A percentile compares a stretch with the other conserved stretches of the same genome.
These are phyloP conservation scores for Aspergillus sp. DNA, from an alignment of 2,329 filamentous ascomycete genomes.

Conservation along the genomic window DNA sequence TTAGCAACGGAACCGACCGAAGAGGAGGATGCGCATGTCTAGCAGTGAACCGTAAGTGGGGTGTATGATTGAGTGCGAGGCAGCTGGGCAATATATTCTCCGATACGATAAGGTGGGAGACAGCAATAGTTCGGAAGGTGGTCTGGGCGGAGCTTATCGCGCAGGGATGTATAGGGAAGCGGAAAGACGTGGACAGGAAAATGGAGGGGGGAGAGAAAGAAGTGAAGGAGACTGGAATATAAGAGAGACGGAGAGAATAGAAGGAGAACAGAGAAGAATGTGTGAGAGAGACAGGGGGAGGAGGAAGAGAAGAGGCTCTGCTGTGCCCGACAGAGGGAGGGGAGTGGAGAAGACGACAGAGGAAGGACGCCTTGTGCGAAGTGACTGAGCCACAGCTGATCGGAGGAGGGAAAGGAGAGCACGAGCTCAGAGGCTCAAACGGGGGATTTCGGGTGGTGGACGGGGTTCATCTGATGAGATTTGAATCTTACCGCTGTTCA, in stretches of 20 bases:
- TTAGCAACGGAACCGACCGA: no score
- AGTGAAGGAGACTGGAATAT: background rate
- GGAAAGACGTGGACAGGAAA: background rate
- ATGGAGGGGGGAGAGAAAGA: background rate
- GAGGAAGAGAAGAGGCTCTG: conserved; percentile 4
- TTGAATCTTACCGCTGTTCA: no score
- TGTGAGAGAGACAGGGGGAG: conserved; percentile 1
- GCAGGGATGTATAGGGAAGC: background rate
- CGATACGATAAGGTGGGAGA: background rate
- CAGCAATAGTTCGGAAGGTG: background rate
- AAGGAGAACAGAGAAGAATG: conserved; percentile 5
- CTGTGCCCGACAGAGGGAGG: background rate
- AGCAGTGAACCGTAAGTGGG: no score
- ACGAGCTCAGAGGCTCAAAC: background rate
- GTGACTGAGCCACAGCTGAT: conserved; percentile 5
- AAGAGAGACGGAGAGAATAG: background rate
- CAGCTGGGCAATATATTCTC: background rate
- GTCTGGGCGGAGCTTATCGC: background rate
- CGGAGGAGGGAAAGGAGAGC: background rate
- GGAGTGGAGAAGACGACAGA: conserved; percentile 1
- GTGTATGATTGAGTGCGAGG: no score
- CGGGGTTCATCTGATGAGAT: no score
- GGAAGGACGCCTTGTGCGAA: conserved; percentile 14
- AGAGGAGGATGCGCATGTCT: no score
- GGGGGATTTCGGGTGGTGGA: no score